Evolutionary conservation across 139 green algal species (phyloP), one percentile per base, ranked within the genome.

Genomic region (Zygnema circumcarinatum): DNA sequence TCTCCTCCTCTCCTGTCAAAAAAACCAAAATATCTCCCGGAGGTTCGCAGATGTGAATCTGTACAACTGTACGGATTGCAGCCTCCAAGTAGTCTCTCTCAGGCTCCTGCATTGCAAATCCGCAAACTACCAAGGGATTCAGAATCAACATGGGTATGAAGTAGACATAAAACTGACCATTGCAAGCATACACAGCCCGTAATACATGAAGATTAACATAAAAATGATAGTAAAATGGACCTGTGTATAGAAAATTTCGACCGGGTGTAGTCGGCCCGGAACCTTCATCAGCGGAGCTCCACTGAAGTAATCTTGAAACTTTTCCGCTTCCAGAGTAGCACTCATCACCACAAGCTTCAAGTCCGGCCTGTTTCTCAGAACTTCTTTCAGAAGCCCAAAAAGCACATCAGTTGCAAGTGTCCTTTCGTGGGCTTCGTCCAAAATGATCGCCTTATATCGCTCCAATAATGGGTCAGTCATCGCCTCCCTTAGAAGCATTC

Each of bases 311-410:
- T 89, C 93, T 90, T 99, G 97, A 91, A 99, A 99, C 93, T 99
- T 99, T 90, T 99, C 96, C 2, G 97, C 97, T 92, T 99, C 97
- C 38, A 99, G 93, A 31, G 97, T 99, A 67, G 97, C 97, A 85
- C 92, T 96, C 97, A 99, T 99, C n/a, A 99, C 97, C 87, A 99
- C 96, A 73, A 98, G 91, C 94, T 99, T 99, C 38, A 99, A 92
- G 92, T 98, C 95, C 0, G 89, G 38, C 0, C 97, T 95, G 88
- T 96, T 89, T 86, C 94, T 94, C 56, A 98, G 91, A 54, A 92
- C 93, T 86, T 95, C 94, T 86, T 98, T 98, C 56, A 98, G 73
- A 53, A 98, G 93, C 32, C 95, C 95, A 91, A 98, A 97, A 69
- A 98, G 92, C 16, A 98, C 92, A 89, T 98, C 95, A 22, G 95